These are phyloP conservation scores for Saposhnikovia divaricata DNA, from an alignment of 129 eudicot genomes.

Conservation along the genomic window DNA sequence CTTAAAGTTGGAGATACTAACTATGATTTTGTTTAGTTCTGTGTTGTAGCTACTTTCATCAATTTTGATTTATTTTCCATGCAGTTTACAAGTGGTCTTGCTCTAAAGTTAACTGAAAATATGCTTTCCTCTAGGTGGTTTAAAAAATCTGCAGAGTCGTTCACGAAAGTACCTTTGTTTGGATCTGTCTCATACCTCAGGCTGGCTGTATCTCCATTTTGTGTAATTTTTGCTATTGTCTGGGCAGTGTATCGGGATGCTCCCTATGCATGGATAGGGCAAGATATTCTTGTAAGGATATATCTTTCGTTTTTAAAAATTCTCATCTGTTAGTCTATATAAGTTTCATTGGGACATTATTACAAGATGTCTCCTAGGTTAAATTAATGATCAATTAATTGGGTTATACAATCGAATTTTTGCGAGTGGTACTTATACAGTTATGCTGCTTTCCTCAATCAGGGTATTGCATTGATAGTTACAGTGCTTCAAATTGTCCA, in stretches of 20 bases:
- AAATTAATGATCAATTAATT: neutral
- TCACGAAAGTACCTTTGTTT: slow-evolving; percentile 56
- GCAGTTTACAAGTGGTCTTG: neutral
- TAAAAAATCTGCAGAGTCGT: slow-evolving; percentile 50
- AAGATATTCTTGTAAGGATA: slow-evolving; percentile 74
- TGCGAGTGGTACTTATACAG: slow-evolving; percentile 11
- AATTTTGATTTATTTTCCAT: neutral
- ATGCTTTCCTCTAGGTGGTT: slow-evolving; percentile 51
- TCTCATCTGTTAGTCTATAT: neutral
- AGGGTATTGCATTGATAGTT: slow-evolving; percentile 77
- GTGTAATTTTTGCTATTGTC: slow-evolving; percentile 62
- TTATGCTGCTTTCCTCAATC: slow-evolving; percentile 35
- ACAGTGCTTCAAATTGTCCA: slow-evolving; percentile 89
- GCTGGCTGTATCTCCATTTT: slow-evolving; percentile 75
- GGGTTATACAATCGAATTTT: neutral
- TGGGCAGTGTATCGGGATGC: slow-evolving; percentile 64
- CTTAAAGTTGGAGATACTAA: neutral
- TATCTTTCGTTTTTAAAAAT: slow-evolving; percentile 9
- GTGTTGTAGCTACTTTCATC: neutral
- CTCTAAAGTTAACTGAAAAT: slow-evolving; percentile 5
- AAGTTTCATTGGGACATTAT: neutral
- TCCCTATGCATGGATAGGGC: slow-evolving; percentile 82
- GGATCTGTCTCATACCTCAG: slow-evolving; percentile 76
- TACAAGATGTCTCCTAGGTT: slow-evolving; percentile 1
- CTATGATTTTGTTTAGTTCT: neutral